Evolutionary conservation across 1,284 basidiomycete genomes (phyloP).

Genomic region (Sporisorium iseilematis-ciliati): DNA sequence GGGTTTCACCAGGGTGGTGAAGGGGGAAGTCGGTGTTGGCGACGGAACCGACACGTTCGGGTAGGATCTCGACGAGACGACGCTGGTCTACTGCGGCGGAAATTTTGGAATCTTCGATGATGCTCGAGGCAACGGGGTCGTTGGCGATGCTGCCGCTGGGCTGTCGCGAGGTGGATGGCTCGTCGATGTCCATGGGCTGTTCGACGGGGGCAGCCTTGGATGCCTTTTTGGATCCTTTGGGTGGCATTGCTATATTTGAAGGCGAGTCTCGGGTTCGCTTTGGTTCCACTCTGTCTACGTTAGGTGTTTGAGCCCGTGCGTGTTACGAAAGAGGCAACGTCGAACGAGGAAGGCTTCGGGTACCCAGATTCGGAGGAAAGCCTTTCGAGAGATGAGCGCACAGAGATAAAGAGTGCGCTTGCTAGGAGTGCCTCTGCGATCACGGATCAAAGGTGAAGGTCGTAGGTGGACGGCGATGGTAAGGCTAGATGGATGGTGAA

Average conservation of each 20-base stretch:
- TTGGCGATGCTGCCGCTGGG: slow-evolving; percentile 35
- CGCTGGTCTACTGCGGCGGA: slow-evolving; percentile 50
- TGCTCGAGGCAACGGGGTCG: slow-evolving; percentile 37
- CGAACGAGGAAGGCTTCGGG: too few species aligned
- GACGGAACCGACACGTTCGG: slow-evolving; percentile 65
- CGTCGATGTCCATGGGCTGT: slow-evolving; percentile 45
- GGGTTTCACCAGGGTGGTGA: slow-evolving; percentile 52
- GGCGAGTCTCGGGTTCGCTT: background rate
- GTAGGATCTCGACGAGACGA: slow-evolving; percentile 63
- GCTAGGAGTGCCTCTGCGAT: background rate
- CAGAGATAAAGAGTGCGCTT: too few species aligned
- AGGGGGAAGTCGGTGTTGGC: slow-evolving; percentile 62
- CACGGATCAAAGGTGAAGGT: background rate
- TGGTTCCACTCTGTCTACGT: background rate
- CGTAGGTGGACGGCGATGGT: background rate
- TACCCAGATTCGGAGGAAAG: background rate
- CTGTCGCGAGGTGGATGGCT: slow-evolving; percentile 31
- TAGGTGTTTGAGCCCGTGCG: too few species aligned
- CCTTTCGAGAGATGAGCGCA: background rate
- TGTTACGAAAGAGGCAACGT: background rate
- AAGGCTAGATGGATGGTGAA: background rate
- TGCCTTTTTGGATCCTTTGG: slow-evolving; percentile 38
- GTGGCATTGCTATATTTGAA: slow-evolving; percentile 23
- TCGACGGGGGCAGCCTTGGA: slow-evolving; percentile 21
- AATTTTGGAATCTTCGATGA: slow-evolving; percentile 38